Evolutionary conservation across 176 grass and related monocot genomes (phyloP), one percentile per base, ranked within the genome.

Genomic region (Lolium perenne): DNA sequence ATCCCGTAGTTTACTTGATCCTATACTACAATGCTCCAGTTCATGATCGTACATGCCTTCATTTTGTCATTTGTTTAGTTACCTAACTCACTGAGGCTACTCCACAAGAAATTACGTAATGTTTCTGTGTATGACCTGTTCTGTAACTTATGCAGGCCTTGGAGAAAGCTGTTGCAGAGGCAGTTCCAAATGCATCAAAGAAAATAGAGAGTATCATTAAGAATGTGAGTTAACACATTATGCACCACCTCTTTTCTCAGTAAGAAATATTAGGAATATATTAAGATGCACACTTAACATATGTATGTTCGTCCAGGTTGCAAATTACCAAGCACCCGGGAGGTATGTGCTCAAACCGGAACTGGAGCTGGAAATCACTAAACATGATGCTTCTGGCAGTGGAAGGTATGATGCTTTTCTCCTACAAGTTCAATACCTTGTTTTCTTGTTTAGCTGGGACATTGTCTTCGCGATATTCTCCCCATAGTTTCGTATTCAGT

Each of bases 111-210:
- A n/a, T 85, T 77, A 6, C 43, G 15, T 68, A 38, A 88, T 58
- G 40, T 67, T 82, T 82, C 47, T 90, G 38, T 74, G 68, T 13
- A 81, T 35, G 8, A 54, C 70, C 46, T 72, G 20, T 65, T 78
- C 48, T 90, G 41, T 40, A 82, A 54, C 70, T 80, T 78, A 74
- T 92, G 55, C 63, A 99, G 97, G 97, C 84, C 66, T 90, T 99
- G 90, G 97, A 97, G 76, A 99, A 94, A 90, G 92, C 92, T 90
- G 92, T 87, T 76, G 92, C 86, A 84, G 89, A 93, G 76, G 73
- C 67, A 88, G 76, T 97, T 80, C 84, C 97, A 59, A 92, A 88
- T 63, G 80, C 80, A 32, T 71, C 83, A 41, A 97, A 97, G 85
- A 99, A 91, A 86, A 91, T 99, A 83, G 94, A 97, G 56, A 90